Conservation (phyloP, 768 basidiomycete genomes). For the Naganishia friedmannii region DNA sequence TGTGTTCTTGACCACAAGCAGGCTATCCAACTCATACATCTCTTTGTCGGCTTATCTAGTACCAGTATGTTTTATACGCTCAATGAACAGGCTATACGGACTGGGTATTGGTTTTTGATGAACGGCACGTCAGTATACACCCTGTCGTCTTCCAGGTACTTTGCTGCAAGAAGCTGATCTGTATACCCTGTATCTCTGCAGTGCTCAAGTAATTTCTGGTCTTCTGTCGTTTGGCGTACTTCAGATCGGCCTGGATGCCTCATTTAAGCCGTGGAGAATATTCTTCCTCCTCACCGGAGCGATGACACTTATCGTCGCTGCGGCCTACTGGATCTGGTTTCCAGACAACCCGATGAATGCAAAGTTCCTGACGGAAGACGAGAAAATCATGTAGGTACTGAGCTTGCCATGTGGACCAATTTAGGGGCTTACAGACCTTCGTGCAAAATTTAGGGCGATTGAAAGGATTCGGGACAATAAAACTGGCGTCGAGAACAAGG, state of each 20-base stretch:
- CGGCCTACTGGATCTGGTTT: constrained; percentile 38
- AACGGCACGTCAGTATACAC: constrained; percentile 27
- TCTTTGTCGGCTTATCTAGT: not conserved
- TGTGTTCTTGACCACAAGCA: not conserved
- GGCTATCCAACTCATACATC: not conserved
- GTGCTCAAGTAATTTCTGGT: constrained; percentile 40
- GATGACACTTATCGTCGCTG: constrained; percentile 38
- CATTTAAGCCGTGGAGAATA: constrained; percentile 38
- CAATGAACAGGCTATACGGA: constrained; percentile 34
- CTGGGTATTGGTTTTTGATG: constrained; percentile 39
- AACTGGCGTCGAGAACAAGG: constrained; percentile 37
- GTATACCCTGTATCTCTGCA: not conserved
- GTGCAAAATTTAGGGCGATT: constrained; percentile 28
- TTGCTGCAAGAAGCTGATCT: not conserved
- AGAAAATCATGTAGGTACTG: constrained; percentile 33
- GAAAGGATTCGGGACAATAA: constrained; percentile 36
- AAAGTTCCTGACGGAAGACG: constrained; percentile 39
- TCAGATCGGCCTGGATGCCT: constrained; percentile 31
- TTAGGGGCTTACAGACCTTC: not conserved
- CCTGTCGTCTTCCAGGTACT: not conserved
- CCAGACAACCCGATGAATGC: constrained; percentile 40
- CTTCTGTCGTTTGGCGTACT: constrained; percentile 38
- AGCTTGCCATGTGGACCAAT: not conserved
- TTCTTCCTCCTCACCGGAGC: constrained; percentile 39
- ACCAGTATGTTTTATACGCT: constrained; percentile 38